Base-by-base conservation (phyloP, 2,329 filamentous ascomycete species). In the Trichoderma sp. region DNA sequence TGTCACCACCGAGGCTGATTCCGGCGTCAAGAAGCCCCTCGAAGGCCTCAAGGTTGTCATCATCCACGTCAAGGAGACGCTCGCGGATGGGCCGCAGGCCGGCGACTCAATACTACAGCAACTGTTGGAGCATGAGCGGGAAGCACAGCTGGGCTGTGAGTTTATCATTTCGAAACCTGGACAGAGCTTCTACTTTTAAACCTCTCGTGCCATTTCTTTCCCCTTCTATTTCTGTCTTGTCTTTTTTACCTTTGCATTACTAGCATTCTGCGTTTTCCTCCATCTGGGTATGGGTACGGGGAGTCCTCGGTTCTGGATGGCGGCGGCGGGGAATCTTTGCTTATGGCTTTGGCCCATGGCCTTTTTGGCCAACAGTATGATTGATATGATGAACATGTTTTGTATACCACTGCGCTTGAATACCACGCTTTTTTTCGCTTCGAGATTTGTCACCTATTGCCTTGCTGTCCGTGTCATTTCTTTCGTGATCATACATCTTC, bases 41-140 rank as follows among this genome's bases (percentile, higher is more conserved):
- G 80, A 82, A 60, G 93, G 92, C 0, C 74, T 98, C 30, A 90
- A 88, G 68, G 81, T 99, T 1, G 88, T 97, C 57, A 87, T 98
- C 63, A 98, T 98, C 44, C 95, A 99, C 74, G 86, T 98, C 72
- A 99, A 99, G 75, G 94, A 98, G 69, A 89, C 85, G 24, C 79
- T 97, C 63, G 81, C 83, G 9, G 93, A 97, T 73, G 91, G 87
- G 0, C 85, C 86, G 79, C 55, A 86, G 84, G 2, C 84, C 81
- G 43, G 78, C 0, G 87, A 91, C 3, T 83, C 78, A 2, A 96
- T 98, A 43, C 71, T 95, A 24, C 73, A 80, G 66, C 87, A 97
- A 74, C 77, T 98, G 57, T 74, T 78, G 19, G 85, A 86, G 28
- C 82, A 91, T 66, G 91, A 93, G 67, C 78, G 81, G 61, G 85